Conservation (phyloP, 352 stramenopile genomes). For the Pythium plurisporium region DNA sequence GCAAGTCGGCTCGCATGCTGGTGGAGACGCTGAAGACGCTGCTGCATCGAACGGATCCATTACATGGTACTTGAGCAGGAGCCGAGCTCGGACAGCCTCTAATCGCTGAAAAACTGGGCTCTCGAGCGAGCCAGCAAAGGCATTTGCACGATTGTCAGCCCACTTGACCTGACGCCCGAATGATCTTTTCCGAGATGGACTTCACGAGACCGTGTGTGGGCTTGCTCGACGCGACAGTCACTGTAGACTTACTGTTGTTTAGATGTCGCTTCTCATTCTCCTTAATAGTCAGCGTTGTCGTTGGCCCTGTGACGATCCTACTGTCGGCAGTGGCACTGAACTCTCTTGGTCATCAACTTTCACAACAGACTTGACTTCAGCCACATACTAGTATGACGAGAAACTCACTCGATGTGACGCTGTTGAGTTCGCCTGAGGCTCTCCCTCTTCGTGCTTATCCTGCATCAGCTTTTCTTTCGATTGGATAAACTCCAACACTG, state of each 20-base stretch:
- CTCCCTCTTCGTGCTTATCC: not conserved
- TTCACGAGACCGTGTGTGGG: not conserved
- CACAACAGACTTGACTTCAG: not conserved
- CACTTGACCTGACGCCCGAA: not conserved
- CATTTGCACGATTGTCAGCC: constrained; percentile 13
- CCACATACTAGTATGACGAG: not conserved
- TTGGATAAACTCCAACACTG: constrained; percentile 11
- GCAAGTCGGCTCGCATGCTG: constrained; percentile 16
- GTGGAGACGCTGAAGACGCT: constrained; percentile 20
- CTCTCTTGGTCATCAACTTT: not conserved
- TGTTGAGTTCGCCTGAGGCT: not conserved
- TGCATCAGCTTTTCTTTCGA: not conserved
- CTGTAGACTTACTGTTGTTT: not conserved
- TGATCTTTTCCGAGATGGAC: not conserved
- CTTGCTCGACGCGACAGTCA: not conserved
- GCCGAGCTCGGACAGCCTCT: constrained; percentile 12
- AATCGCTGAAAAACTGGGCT: constrained; percentile 14
- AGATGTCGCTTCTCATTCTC: not conserved
- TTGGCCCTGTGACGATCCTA: not conserved
- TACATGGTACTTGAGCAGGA: constrained; percentile 23
- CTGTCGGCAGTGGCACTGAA: too few relatives aligned
- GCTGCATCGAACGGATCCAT: constrained; percentile 34
- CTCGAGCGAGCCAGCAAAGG: not conserved
- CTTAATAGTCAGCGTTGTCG: not conserved
- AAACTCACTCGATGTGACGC: not conserved